These are phyloP conservation scores for Penstemon barbatus DNA, from an alignment of 257 asterid species.

Conservation along the genomic window DNA sequence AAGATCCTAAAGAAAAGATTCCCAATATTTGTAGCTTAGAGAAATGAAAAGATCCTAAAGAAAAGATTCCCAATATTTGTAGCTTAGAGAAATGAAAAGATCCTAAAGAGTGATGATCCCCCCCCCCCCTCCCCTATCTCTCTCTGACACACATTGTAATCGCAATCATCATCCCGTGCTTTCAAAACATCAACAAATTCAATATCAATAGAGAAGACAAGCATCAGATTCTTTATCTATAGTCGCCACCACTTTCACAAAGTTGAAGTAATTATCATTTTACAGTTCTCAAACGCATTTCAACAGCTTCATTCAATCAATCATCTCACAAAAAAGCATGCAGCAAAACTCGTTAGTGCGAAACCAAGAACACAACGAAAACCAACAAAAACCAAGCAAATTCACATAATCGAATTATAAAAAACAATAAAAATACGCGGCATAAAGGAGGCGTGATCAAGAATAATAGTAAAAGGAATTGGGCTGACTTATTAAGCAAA, in stretches of 20 bases:
- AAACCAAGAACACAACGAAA: neutral
- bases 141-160: neutral
- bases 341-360: conserved; percentile 4
- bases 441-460: neutral
- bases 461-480: neutral
- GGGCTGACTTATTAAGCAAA: conserved; percentile 63
- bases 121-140: no score
- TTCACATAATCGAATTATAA: no score
- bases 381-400: neutral
- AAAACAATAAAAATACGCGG: neutral
- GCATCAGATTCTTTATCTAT: neutral
- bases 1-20: no score
- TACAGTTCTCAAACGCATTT: neutral
- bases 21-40: no score
- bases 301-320: neutral
- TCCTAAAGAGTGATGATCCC: no score
- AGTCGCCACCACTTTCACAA: neutral
- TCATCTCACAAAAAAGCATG: conserved; percentile 2
- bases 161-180: neutral
- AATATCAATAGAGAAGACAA: neutral
- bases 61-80: no score
- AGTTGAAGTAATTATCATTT: neutral
- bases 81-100: no score
- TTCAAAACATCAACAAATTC: neutral
- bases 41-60: no score